A percentile compares a stretch with the other conserved stretches of the same genome.
Evolutionary conservation across 352 stramenopile genomes (phyloP).

Genomic region (Thalassiosira mediterranea): DNA sequence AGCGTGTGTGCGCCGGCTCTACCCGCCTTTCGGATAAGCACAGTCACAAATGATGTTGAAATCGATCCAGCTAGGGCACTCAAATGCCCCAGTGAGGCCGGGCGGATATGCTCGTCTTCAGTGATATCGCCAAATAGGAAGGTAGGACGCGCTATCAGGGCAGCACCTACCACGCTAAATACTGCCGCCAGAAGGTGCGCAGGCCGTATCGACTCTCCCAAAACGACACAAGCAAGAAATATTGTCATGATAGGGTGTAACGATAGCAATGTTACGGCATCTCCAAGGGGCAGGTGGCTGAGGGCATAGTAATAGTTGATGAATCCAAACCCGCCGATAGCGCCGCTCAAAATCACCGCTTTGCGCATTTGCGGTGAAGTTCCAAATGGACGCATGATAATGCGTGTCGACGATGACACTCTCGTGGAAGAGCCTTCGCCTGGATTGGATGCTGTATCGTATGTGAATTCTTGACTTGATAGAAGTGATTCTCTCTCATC

Average conservation of each 20-base stretch:
- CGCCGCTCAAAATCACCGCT: conserved; percentile 44
- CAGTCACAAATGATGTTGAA: conserved; percentile 39
- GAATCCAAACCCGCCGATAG: conserved; percentile 56
- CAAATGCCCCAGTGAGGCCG: conserved; percentile 44
- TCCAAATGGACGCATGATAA: conserved; percentile 56
- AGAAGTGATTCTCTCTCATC: background rate
- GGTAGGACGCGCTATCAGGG: conserved; percentile 48
- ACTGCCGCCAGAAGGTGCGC: conserved; percentile 42
- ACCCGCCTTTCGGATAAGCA: conserved; percentile 59
- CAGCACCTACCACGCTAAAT: conserved; percentile 31
- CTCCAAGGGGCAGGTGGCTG: conserved; percentile 52
- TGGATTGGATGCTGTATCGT: background rate
- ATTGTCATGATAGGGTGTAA: conserved; percentile 64
- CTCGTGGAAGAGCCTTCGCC: too few species aligned
- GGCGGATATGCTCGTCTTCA: background rate
- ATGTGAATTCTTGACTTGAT: too few species aligned
- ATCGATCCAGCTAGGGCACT: conserved; percentile 43
- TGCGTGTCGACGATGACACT: too few species aligned
- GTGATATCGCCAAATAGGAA: conserved; percentile 56
- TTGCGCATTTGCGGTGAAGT: conserved; percentile 18
- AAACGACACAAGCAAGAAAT: conserved; percentile 40
- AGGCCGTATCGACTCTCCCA: conserved; percentile 45
- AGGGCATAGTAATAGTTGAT: conserved; percentile 52
- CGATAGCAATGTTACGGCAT: conserved; percentile 60
- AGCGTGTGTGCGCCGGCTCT: conserved; percentile 51